Evolutionary conservation across 306 rosid species (phyloP), one percentile per base, ranked within the genome.

Genomic region (Neltuma alba): DNA sequence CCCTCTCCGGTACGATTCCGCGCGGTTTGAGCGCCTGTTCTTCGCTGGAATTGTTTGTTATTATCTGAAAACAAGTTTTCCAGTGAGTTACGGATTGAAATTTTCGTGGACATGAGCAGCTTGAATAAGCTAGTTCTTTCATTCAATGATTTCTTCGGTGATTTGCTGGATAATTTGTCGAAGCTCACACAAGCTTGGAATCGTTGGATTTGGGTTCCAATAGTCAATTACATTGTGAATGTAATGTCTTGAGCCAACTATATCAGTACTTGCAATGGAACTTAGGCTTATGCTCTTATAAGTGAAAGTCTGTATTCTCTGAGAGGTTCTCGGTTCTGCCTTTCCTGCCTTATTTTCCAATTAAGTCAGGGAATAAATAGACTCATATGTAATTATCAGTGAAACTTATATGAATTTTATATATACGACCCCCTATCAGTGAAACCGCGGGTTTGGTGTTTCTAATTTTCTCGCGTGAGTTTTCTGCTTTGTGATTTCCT

Each of bases 1-100:
- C 33, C 4, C 86, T 95, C 65, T 61, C 85, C 6, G 97, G 97
- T 15, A 0, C 9, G 0, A 76, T 95, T 5, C 99, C 97, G 2
- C 72, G 50, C 62, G 81, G 81, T 33, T 76, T 95, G 42, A 44
- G 82, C 71, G 66, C 89, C 1, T 95, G 99, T 54, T 33, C 87
- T 36, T 77, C 58, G 4, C 48, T 95, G 28, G 55, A 73, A 13
- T 70, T 84, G 3, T 44, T 93, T 4, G 96, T 90, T 74, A 64
- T 96, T n/a, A 7, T 92, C 97, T 2, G 13, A 7, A 40, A 95
- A 95, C 76, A 52, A 11, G 6, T 81, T 95, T 76, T 23, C 86
- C 18, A 92, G 97, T 2, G 85, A 86, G n/a, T 33, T 95, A 1
- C 94, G 92, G 6, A 57, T 91, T 37, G 86, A 78, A 0, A 74